Evolutionary conservation across 352 stramenopile genomes (phyloP), one percentile per base, ranked within the genome.

Genomic region (Globisporangium recalcitrans): DNA sequence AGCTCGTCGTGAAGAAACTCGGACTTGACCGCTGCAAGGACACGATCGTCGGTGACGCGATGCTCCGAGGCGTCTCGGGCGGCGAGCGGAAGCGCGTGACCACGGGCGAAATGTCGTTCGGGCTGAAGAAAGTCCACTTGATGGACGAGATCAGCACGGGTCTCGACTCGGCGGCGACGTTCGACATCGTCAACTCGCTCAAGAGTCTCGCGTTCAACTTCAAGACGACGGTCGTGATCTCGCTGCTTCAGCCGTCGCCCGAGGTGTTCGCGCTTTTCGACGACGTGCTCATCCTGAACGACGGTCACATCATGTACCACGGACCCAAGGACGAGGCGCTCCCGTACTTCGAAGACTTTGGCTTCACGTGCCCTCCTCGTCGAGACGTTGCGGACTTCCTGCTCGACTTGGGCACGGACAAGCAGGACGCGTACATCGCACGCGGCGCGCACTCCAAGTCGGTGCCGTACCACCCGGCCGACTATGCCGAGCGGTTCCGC

Each of bases 231-330:
- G 57, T 81, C 21, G 80, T 94, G 13, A 70, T 97, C 14, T 89
- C 87, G 7, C 67, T 98, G 19, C 67, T 97, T 26, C 79, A 98
- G 71, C 94, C 94, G n/a, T 77, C 94, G 21, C 95, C 95, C 2
- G 94, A 98, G 67, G 92, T 96, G 14, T 97, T 96, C 49, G 83
- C 84, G 16, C 72, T 98, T 19, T 98, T 98, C 64, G 95, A 98
- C 71, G 87, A 98, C 49, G 71, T 98, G 3, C 80, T 98, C 31
- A 62, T 98, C 27, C 63, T 98, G 26, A 89, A 92, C 67, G 75
- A 95, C 52, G 93, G 94, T n/a, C 66, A 78, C 46, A 78, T 98
- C 38, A 88, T 98, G 60, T 98, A 90, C 63, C 75, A 71, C 53
- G 77, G 76, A 4, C 66, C 66, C 0, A 67, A 73, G 0, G 63